Evolutionary conservation across 495 filamentous ascomycete genomes (phyloP), one percentile per base, ranked within the genome.

Genomic region (Daldinia grandis): DNA sequence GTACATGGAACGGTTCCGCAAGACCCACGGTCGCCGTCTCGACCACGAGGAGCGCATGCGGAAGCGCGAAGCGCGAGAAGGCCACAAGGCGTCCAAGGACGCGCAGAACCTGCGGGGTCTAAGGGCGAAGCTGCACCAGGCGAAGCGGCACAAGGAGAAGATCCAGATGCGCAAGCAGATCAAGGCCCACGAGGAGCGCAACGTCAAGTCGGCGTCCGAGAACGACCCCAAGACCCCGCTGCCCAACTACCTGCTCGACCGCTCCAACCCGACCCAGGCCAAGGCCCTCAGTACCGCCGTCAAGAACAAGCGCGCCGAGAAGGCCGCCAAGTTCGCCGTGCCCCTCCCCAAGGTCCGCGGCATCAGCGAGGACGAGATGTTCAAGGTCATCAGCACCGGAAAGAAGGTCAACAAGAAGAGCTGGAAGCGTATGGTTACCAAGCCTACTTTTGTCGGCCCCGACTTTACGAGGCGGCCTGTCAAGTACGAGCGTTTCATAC

Each of bases 131-230:
- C 86, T 97, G 76, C 92, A 97, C 85, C 91, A 93, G 79, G 92
- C 97, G 85, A 92, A 95, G 87, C 87, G 95, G 42, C 93, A 94
- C 81, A 87, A 91, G 75, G 92, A 98, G 83, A 99, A 99, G 90
- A 98, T 99, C 79, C 94, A 98, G 88, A 95, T 99, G 92, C 91
- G 92, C 81, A 98, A 99, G 88, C 85, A 89, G 74, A 97, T 99
- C 87, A 91, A 91, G 80, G 90, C 91, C 64, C 91, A 95, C 83
- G 95, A 99, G 79, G 92, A 98, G 85, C 90, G 92, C 80, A 96
- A 96, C 76, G 89, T 98, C 85, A 96, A 97, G 81, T 90, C 92
- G n/a, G 84, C 88, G n/a, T 87, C 88, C n/a, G 87, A 89, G 70
- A 89, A 91, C 80, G 90, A 92, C 21, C 89, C 89, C 68, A 78